Conservation (phyloP, 2,329 filamentous ascomycete species). For the Zalaria sp. region DNA sequence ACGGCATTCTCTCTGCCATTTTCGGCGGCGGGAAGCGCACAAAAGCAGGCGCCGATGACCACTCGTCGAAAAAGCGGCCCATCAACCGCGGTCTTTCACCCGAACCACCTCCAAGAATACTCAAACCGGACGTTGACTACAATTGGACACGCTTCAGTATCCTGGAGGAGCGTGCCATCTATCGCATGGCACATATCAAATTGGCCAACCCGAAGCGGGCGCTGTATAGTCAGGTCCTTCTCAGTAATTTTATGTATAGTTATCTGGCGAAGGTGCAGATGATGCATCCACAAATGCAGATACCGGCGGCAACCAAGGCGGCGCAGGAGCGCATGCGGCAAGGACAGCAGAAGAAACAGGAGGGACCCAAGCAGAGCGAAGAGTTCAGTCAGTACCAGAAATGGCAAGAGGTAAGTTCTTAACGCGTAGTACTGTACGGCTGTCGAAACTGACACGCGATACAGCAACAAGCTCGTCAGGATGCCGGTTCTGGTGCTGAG, state of each 20-base stretch:
- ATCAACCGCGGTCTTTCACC: slow-evolving; percentile 66
- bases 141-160: slow-evolving; percentile 94
- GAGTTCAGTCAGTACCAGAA: slow-evolving; percentile 22
- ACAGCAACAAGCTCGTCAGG: not conserved
- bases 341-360: slow-evolving; percentile 15
- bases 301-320: slow-evolving; percentile 55
- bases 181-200: slow-evolving; percentile 97
- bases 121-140: slow-evolving; percentile 84
- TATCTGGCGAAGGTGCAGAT: slow-evolving; percentile 97
- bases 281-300: slow-evolving; percentile 92
- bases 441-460: not conserved
- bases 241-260: slow-evolving; percentile 99
- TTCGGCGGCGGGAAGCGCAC: slow-evolving; percentile 65
- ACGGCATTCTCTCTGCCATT: slow-evolving; percentile 77
- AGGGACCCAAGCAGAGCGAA: slow-evolving; percentile 11
- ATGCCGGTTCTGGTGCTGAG: not conserved
- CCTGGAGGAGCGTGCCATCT: slow-evolving; percentile 89
- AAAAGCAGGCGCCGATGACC: slow-evolving; percentile 3
- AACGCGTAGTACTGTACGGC: not conserved
- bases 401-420: slow-evolving; percentile 21
- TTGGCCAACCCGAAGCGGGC: slow-evolving; percentile 91
- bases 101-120: slow-evolving; percentile 56
- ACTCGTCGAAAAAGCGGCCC: slow-evolving; percentile 61
- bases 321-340: slow-evolving; percentile 36
- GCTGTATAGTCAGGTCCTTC: slow-evolving; percentile 81